Base-by-base conservation (phyloP, 495 filamentous ascomycete species). In the Penicillium robsamsonii region DNA sequence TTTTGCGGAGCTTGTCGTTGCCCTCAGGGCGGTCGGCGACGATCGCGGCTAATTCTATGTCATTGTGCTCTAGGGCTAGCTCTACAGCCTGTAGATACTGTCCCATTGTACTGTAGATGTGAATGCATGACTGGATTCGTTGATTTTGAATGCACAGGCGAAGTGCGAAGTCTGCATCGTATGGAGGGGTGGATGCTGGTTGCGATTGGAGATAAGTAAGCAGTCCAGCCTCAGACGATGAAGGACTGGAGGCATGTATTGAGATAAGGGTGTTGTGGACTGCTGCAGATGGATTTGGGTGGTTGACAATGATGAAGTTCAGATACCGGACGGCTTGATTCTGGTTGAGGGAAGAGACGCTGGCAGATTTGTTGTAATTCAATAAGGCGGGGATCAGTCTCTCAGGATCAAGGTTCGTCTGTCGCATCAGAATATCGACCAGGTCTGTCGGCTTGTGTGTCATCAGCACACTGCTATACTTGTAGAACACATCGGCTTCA, bases 221-320 rank as follows among this genome's bases (percentile, higher is more conserved):
- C 15, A 98, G 84, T 6, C 86, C 87, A 4, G 87, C 82, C 72
- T 97, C 94, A 46, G 94, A 89, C 38, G 81, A 75, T 6, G 90
- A 90, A 15, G 84, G 78, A 63, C 94, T 87, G 3, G 92, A 92
- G 17, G 94, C 95, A 69, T 96, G 96, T 48, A 97, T 95, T 42
- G 91, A 96, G 56, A 98, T 90, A 27, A 98, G 82, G 0, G 95
- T 97, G 69, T 97, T 98, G 71, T 98, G 94, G 22, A 98, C 86
- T n/a, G 94, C 93, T 5, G 94, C 84, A 51, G 96, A 88, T 4
- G 84, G 81, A 12, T 88, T 89, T 31, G 88, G 81, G 45, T 91
- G 85, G 63, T 95, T 87, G 69, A 93, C 91, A 64, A 97, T 95
- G 59, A 92, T 89, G 70, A 91, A 95, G 45, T 90, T 88, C 11